These are phyloP conservation scores for Vitis labrusca DNA, from an alignment of 164 flowering plant genomes.

Conservation along the genomic window DNA sequence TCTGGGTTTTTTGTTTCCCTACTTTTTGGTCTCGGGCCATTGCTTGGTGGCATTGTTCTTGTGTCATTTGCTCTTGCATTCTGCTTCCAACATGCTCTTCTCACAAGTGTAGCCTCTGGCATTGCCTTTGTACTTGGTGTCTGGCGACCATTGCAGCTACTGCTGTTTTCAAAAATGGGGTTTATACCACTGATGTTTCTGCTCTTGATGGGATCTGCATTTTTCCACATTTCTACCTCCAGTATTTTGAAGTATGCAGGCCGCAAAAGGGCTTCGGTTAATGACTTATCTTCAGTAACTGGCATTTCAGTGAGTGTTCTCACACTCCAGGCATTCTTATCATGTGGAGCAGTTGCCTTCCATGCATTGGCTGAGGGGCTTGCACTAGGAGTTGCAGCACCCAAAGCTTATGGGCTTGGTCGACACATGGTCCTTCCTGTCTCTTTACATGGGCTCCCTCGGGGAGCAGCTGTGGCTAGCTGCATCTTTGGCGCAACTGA, in stretches of 20 bases:
- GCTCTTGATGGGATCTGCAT: slow-evolving; percentile 48
- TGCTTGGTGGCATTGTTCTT: slow-evolving; percentile 76
- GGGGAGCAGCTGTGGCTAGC: slow-evolving; percentile 95
- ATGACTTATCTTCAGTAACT: slow-evolving; percentile 36
- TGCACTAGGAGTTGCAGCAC: slow-evolving; percentile 95
- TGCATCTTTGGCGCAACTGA: slow-evolving; percentile 87
- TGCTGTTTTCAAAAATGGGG: slow-evolving; percentile 67
- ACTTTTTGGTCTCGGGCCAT: slow-evolving; percentile 93
- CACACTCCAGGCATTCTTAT: slow-evolving; percentile 77
- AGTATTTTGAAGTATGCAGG: slow-evolving; percentile 39
- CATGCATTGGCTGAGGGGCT: slow-evolving; percentile 94
- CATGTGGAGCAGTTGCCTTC: slow-evolving; percentile 68
- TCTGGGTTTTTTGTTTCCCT: slow-evolving; percentile 85
- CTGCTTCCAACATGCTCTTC: slow-evolving; percentile 75
- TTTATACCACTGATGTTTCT: slow-evolving; percentile 48
- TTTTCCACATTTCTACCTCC: slow-evolving; percentile 50
- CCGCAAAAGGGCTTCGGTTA: slow-evolving; percentile 53
- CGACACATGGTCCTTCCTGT: slow-evolving; percentile 91
- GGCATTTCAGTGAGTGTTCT: slow-evolving; percentile 60
- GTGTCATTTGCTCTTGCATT: slow-evolving; percentile 74
- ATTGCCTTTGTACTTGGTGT: slow-evolving; percentile 84
- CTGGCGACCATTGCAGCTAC: slow-evolving; percentile 88
- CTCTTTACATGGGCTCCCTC: slow-evolving; percentile 90
- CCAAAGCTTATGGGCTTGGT: slow-evolving; percentile 92
- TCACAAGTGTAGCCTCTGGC: slow-evolving; percentile 84